Conservation (phyloP, 2,329 filamentous ascomycete genomes). For the Monosporascus sp. region DNA sequence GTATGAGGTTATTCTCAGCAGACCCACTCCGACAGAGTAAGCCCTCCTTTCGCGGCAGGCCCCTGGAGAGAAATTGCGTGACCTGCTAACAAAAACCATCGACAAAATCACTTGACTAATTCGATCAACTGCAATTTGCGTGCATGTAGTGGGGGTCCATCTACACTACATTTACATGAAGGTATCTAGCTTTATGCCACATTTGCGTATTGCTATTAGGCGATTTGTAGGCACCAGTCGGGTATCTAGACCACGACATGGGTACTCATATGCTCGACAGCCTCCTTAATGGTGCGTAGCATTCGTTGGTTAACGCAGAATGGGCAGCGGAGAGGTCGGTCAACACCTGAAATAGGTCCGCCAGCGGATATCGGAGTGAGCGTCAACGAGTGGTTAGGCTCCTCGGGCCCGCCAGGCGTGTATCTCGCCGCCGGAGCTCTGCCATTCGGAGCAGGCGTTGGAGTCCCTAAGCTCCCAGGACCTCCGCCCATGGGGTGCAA, state of each 20-base stretch:
- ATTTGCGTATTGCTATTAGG: too few relatives aligned
- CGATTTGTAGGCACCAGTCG: too few relatives aligned
- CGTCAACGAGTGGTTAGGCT: constrained; percentile 35
- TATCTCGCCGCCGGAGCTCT: constrained; percentile 10
- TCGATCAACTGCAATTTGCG: too few relatives aligned
- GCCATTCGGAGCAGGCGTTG: constrained; percentile 11
- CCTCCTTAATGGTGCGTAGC: constrained; percentile 56
- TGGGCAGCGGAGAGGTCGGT: constrained; percentile 51
- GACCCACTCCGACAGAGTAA: too few relatives aligned
- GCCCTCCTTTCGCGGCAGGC: too few relatives aligned
- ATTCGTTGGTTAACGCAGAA: constrained; percentile 59
- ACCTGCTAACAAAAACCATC: too few relatives aligned
- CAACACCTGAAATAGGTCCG: constrained; percentile 38
- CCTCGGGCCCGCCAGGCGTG: constrained; percentile 25
- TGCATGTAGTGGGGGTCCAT: too few relatives aligned
- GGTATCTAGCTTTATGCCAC: neutral
- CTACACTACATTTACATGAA: neutral
- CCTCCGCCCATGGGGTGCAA: constrained; percentile 26
- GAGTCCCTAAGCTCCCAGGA: constrained; percentile 18
- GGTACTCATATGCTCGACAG: constrained; percentile 57
- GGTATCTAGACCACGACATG: constrained; percentile 48
- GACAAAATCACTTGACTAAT: too few relatives aligned
- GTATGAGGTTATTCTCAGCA: too few relatives aligned
- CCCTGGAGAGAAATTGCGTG: too few relatives aligned
- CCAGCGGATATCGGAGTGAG: constrained; percentile 51